Base-by-base conservation (phyloP, 2,329 filamentous ascomycete species). In the Macrophomina tecta region DNA sequence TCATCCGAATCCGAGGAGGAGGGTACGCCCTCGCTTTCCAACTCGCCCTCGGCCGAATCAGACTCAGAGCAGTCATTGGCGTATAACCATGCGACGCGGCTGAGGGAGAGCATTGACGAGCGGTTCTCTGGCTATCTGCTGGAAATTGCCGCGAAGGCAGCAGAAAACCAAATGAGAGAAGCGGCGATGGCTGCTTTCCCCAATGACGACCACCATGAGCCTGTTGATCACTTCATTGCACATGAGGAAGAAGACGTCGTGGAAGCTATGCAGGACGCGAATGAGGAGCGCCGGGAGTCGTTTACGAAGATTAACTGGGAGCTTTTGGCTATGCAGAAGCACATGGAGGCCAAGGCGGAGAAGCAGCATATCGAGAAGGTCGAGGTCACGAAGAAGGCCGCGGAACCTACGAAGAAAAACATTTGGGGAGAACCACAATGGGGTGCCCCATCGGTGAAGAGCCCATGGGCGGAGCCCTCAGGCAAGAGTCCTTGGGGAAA, bases 111-210 rank as follows among this genome's bases (percentile, higher is more conserved):
- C 67, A 90, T 91, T 69, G 91, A 95, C 74, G 91, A 92, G 69
- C 86, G 87, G 69, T 90, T 91, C 71, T 88, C 90, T 62, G 88
- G 89, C 45, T 94, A 94, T 77, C 81, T 97, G 65, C 85, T 97
- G 67, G 89, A 91, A 66, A 82, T 97, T 67, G 92, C 93, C 51
- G 91, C 91, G 61, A 90, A 89, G 73, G 90, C 93, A 73, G 91
- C 91, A 8, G 90, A 95, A 76, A 88, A 89, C 73, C 90, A 94
- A 76, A 83, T 97, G 69, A 88, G 91, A 69, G 92, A 97, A 72
- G 84, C 88, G 73, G 91, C 90, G 56, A 84, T 93, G 75, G 89
- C 89, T 46, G 91, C 90, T 1, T 94, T 93, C 74, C 90, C 91
- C 73, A 91, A 90, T 73, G 86, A 87, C 11, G 85, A 90, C 48